These are phyloP conservation scores for Serendipita indica DNA, from an alignment of 768 basidiomycete species.

Conservation along the genomic window DNA sequence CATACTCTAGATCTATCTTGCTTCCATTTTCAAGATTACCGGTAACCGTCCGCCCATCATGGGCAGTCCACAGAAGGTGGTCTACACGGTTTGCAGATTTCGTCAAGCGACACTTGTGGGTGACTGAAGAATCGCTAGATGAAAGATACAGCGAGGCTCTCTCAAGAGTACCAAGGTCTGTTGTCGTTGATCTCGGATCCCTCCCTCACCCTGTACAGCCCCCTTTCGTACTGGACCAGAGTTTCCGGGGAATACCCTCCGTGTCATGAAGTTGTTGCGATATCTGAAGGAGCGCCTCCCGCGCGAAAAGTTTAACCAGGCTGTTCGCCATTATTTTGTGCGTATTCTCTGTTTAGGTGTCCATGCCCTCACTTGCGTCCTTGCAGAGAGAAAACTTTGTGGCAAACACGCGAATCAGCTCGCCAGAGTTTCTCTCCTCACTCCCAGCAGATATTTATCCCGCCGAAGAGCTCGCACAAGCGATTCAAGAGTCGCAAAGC, in stretches of 20 bases:
- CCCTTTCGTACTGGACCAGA: neutral
- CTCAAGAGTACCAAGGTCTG: neutral
- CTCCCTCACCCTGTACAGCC: neutral
- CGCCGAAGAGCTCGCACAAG: neutral
- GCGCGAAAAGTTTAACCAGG: neutral
- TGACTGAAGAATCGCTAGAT: neutral
- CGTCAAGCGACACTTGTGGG: neutral
- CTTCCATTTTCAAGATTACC: neutral
- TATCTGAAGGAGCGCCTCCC: neutral
- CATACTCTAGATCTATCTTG: neutral
- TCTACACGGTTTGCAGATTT: neutral
- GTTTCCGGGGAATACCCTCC: neutral
- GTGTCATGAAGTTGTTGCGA: neutral
- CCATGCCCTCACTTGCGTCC: neutral
- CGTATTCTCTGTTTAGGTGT: neutral
- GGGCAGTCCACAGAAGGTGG: neutral
- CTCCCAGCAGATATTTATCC: neutral
- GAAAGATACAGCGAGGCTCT: neutral
- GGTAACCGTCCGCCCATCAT: neutral
- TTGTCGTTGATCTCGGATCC: neutral
- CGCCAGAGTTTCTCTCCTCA: slow-evolving; percentile 5
- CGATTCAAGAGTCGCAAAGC: neutral
- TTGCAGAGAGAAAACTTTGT: neutral
- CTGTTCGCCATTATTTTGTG: neutral
- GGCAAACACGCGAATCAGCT: neutral